These are phyloP conservation scores for Calonectria ilicicola DNA, from an alignment of 2,329 filamentous ascomycete genomes.

Conservation along the genomic window DNA sequence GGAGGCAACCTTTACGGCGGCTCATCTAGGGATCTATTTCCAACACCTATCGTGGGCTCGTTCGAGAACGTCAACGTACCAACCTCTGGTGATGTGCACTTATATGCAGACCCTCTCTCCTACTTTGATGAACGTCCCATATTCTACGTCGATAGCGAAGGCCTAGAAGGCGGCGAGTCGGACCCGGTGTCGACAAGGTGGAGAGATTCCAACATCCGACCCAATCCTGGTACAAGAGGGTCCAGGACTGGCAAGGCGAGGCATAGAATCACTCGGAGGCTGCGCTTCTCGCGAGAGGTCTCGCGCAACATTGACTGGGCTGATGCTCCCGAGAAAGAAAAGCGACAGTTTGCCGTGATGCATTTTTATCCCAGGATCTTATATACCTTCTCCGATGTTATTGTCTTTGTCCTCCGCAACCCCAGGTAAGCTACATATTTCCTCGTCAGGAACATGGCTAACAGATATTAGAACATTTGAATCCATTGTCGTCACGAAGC, in stretches of 20 bases:
- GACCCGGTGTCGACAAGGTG: neutral
- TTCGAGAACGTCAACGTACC: neutral
- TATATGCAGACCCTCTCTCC: neutral
- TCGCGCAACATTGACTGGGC: neutral
- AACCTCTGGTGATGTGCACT: neutral
- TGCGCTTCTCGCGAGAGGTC: neutral
- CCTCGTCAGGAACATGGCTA: neutral
- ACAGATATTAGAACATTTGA: neutral
- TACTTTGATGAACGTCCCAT: neutral
- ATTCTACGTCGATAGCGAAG: neutral
- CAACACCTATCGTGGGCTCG: neutral
- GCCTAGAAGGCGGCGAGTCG: neutral
- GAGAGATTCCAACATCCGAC: neutral
- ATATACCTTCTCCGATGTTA: neutral
- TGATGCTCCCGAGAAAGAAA: neutral
- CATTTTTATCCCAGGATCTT: neutral
- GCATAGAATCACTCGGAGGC: neutral
- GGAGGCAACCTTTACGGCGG: neutral
- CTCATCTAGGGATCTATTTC: neutral
- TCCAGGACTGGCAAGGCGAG: neutral
- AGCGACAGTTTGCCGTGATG: neutral
- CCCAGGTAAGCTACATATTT: neutral
- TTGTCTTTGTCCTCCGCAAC: neutral
- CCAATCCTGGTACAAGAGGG: neutral
- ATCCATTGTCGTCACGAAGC: neutral